phyloP scores from a whole-genome alignment of 2,329 filamentous ascomycete genomes.

The Trichoderma koningiopsis region DNA sequence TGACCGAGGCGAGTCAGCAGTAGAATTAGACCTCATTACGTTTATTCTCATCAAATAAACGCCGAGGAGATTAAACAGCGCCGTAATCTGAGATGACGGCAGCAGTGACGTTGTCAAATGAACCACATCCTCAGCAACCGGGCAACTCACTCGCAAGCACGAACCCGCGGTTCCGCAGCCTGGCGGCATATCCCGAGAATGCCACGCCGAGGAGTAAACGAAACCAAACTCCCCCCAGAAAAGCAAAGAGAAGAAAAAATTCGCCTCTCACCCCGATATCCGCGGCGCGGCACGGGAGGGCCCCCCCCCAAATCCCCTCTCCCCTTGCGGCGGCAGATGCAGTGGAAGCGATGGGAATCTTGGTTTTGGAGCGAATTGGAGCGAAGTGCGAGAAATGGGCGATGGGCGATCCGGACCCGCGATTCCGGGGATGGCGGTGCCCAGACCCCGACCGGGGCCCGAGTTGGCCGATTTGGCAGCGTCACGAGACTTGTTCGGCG shows the following conservation, averaged over 20 bases:
- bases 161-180: background rate
- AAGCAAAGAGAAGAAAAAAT: background rate
- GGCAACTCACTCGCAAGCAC: background rate
- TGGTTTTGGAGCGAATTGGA: background rate
- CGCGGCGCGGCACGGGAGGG: conserved; percentile 7
- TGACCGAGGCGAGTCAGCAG: no score
- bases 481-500: background rate
- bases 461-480: conserved; percentile 12
- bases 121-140: background rate
- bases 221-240: background rate
- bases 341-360: conserved; percentile 4
- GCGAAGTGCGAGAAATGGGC: background rate
- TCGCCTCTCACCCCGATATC: background rate
- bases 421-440: conserved; percentile 1
- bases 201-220: no score
- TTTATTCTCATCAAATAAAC: background rate
- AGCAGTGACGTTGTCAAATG: background rate
- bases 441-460: conserved; percentile 14
- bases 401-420: background rate
- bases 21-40: no score
- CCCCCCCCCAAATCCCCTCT: background rate
- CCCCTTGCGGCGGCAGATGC: background rate
- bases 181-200: background rate
- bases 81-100: background rate
- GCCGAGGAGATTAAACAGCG: background rate